Evolutionary conservation across 441 rosid species (phyloP), one percentile per base, ranked within the genome.

Genomic region (Croton laevigatus): DNA sequence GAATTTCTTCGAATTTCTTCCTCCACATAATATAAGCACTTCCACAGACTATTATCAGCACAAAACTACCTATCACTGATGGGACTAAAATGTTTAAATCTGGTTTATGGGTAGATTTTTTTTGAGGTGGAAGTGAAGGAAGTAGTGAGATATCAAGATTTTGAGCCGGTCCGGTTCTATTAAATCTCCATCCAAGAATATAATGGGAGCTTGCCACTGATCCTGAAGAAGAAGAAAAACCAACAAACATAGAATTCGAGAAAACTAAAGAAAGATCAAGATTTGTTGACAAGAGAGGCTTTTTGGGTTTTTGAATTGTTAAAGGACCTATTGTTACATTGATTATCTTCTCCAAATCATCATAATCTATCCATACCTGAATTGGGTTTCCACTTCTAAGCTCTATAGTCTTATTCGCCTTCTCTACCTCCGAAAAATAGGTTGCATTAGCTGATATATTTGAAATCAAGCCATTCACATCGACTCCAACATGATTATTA

Each of bases 1-100:
- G 49, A 34, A 83, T 65, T 68, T 87, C 89, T 71, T 72, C 83
- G 8, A 78, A 82, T 73, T 70, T 83, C 71, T 61, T 49, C 52
- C 69, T 76, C 54, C 66, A 68, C 42, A 75, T n/a, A 27, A 55
- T 19, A 51, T 46, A 64, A 23, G 8, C 34, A 20, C 0, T n/a
- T 46, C 27, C 45, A 14, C 38, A 19, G 23, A 66, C 5, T 46
- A 34, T 22, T 11, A 46, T 2, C 22, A 65, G n/a, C 54, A 58
- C 3, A 58, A 40, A 8, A 14, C 14, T 48, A 3, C 51, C 51
- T 37, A 23, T 22, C 6, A 38, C 12, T 23, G 34, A 65, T 2
- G 53, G 59, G 10, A 42, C 14, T 6, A 67, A 2, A 67, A 48
- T 57, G 11, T 45, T 66, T 22, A 44, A 34, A n/a, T 8, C 52